Evolutionary conservation across 345 rosid genomes (phyloP), one percentile per base, ranked within the genome.

Genomic region (Conringia planisiliqua): DNA sequence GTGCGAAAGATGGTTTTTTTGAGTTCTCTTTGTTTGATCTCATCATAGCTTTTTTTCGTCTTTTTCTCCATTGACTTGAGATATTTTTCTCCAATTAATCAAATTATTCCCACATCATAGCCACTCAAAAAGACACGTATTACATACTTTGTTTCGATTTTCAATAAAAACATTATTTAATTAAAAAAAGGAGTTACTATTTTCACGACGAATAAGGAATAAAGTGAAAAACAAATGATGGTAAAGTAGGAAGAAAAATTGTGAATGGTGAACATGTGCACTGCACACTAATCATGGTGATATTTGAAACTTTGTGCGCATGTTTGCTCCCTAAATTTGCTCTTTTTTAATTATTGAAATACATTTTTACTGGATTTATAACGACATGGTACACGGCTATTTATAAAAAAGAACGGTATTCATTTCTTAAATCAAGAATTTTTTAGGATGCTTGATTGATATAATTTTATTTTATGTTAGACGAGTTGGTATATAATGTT

Each of bases 291-390:
- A 77, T 77, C 40, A 77, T 64, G 61, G 54, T 68, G 70, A 75
- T 40, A 18, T 48, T 61, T 77, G 62, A 33, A 64, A 64, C 16
- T 70, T 71, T 55, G 55, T 47, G 80, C 39, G 80, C 76, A 77
- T 77, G 76, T 70, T 64, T 76, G 60, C 58, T 70, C 71, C 74
- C 71, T 76, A 42, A 62, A 68, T 68, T 42, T 61, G 70, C 80
- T 74, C 59, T 47, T 36, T 36, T 40, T 42, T 48, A 16, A n/a
- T 64, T 8, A 35, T 66, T 48, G 1, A 13, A 43, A 24, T 1
- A 32, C 50, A 26, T 6, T 18, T 50, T 35, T 74, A 33, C 66
- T 35, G 11, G 22, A 44, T 33, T 73, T 43, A 8, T 29, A 56
- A 56, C 11, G 32, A 24, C 32, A 16, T 51, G 30, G 12, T 12